Base-by-base conservation (phyloP, 2,329 filamentous ascomycete species). In the Aureobasidium melanogenum region DNA sequence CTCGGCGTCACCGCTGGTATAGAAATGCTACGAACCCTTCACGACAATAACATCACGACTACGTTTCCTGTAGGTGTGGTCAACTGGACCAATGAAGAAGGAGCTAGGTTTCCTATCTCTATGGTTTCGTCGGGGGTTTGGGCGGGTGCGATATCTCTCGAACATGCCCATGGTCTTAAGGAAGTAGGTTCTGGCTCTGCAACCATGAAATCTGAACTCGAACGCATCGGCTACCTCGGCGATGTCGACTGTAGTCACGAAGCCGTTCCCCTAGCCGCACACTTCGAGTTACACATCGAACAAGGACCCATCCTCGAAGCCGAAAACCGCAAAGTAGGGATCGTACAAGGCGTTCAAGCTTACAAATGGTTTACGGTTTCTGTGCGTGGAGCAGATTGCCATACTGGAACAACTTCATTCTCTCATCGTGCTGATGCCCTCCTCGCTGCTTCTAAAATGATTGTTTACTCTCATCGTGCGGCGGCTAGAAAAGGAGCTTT, bases 251-350 rank as follows among this genome's bases (percentile, higher is more conserved):
- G 82, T 24, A 84, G 78, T 58, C 79, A 87, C 70, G 76, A 80
- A 64, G 76, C 79, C 34, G 83, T 80, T 17, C 87, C 87, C 0
- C 84, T 91, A 74, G 87, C 83, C 0, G 88, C 88, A 0, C 88
- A 93, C 71, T 92, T 93, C 68, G 89, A 93, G 72, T 79, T 94
- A 10, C 89, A 94, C 69, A 93, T 93, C 58, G 90, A 95, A 71
- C 91, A 95, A 71, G 89, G 89, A 0, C 88, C 89, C 0, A 83
- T 90, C 36, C 79, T 95, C 0, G 85, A 92, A 68, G 79, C 79
- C 17, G 78, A 81, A 30, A 75, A 79, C 28, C 80, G 85, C 65
- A 84, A 85, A 59, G 80, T 93, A 56, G 86, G 87, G 24, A 80
- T 89, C 7, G 88, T 92, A 5, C 81, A 82, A 34, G 88, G 87